These are phyloP conservation scores for Penicillium maclennaniae DNA, from an alignment of 495 filamentous ascomycete species.

Conservation along the genomic window DNA sequence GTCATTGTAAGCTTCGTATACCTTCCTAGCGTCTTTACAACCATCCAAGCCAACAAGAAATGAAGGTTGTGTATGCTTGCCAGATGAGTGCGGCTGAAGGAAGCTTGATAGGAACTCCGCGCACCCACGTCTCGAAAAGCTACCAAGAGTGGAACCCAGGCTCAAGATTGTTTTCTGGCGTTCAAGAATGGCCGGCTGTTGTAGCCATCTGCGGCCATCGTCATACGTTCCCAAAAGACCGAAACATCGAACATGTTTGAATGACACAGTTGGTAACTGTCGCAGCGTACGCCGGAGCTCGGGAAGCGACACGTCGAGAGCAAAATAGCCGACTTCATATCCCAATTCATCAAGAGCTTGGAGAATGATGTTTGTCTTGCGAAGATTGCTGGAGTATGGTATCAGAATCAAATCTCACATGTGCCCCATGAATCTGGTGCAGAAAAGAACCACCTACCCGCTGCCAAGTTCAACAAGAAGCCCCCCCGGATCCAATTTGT, in stretches of 20 bases:
- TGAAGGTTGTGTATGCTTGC: not conserved
- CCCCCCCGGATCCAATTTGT: not conserved
- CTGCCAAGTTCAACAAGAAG: not conserved
- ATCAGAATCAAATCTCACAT: not conserved
- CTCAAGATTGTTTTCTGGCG: not conserved
- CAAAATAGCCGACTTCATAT: not conserved
- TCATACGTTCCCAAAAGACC: not conserved
- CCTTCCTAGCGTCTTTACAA: not conserved
- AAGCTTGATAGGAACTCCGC: not conserved
- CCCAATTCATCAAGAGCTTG: not conserved
- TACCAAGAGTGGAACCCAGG: not conserved
- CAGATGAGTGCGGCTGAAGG: not conserved
- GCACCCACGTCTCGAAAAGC: not conserved
- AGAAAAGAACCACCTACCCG: not conserved
- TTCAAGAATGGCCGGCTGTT: not conserved
- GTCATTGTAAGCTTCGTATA: not conserved
- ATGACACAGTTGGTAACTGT: not conserved
- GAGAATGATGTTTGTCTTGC: not conserved
- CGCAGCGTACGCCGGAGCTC: not conserved
- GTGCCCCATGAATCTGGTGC: not conserved
- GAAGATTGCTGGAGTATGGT: not conserved
- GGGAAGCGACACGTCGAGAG: not conserved
- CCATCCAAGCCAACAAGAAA: not conserved
- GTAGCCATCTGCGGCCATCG: not conserved
- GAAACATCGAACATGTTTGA: not conserved